Base-by-base conservation (phyloP, 176 grass and related monocot species). In the Stipa capillata region DNA sequence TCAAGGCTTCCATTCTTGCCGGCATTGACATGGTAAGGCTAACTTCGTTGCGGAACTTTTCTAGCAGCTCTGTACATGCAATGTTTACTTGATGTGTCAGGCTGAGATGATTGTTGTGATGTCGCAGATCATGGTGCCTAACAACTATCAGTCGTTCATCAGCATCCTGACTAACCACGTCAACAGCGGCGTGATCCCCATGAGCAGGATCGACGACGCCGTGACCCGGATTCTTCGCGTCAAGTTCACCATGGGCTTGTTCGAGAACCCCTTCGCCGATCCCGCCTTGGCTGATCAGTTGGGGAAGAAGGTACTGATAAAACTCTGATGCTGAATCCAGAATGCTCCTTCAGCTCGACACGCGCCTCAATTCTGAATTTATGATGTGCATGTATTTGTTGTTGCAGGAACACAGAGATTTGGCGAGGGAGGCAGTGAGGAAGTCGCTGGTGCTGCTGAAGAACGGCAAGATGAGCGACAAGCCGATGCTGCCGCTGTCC, bases 381-480 rank as follows among this genome's bases (percentile, higher is more conserved):
- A 43, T 69, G 60, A 8, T 55, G 52, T 64, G 34, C 2, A n/a
- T 65, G 35, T 24, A 41, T 23, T 66, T 66, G 4, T 8, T 41
- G 23, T 66, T 70, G 25, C 69, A 99, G 90, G 92, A 95, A 55
- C 96, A 99, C 83, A 74, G 92, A 21, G 96, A 99, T 18, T 65
- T 99, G 59, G 92, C 96, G 0, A 87, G 96, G 81, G 96, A 95
- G 79, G 92, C 96, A 0, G 96, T 95, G 69, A 65, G 92, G 53
- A 99, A 95, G 67, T 99, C 96, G 9, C 90, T 99, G 0, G 96
- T 99, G 62, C 96, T 99, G 24, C 76, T 99, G 28, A 95, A 99
- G 89, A 99, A 99, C 56, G 90, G 92, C 54, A 93, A 94, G 72
- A 44, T 87, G 8, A 78, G 35, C 14, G 72, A 54, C 41, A 42